These are phyloP conservation scores for Thelonectria discophora DNA, from an alignment of 2,329 filamentous ascomycete species.

Conservation along the genomic window DNA sequence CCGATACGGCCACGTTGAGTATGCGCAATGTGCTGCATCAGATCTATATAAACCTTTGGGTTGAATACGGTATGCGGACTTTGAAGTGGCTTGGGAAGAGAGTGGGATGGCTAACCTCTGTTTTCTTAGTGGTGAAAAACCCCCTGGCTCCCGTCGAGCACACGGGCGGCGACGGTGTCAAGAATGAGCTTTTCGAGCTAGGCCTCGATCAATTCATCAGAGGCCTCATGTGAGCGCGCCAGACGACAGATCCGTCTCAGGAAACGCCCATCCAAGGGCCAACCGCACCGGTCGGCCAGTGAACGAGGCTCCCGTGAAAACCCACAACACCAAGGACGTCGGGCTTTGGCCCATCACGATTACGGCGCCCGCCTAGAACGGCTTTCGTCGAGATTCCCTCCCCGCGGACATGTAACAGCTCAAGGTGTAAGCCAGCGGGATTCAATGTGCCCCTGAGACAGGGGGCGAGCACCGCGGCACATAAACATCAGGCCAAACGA, in stretches of 20 bases:
- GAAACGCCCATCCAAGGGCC: conserved; percentile 16
- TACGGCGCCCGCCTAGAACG: background rate
- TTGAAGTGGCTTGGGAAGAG: too few species aligned
- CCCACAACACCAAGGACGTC: background rate
- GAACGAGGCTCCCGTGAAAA: background rate
- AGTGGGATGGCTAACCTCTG: conserved; percentile 4
- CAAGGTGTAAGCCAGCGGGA: background rate
- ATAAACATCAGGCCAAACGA: background rate
- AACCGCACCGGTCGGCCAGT: background rate
- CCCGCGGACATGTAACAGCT: too few species aligned
- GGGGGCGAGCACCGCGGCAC: conserved; percentile 11
- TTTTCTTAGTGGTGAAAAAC: conserved; percentile 71
- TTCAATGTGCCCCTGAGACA: background rate
- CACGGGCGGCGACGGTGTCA: conserved; percentile 73
- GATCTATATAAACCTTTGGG: conserved; percentile 98
- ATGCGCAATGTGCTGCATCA: conserved; percentile 96
- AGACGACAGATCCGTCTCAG: conserved; percentile 6
- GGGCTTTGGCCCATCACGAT: background rate
- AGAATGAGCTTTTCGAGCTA: conserved; percentile 75
- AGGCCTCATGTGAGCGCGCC: conserved; percentile 61
- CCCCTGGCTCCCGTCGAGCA: conserved; percentile 74
- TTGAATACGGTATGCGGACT: conserved; percentile 81
- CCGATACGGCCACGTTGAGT: conserved; percentile 86
- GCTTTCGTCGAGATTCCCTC: background rate
- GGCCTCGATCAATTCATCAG: conserved; percentile 81